Evolutionary conservation across 2,329 filamentous ascomycete genomes (phyloP).

Genomic region (Fusarium redolens): DNA sequence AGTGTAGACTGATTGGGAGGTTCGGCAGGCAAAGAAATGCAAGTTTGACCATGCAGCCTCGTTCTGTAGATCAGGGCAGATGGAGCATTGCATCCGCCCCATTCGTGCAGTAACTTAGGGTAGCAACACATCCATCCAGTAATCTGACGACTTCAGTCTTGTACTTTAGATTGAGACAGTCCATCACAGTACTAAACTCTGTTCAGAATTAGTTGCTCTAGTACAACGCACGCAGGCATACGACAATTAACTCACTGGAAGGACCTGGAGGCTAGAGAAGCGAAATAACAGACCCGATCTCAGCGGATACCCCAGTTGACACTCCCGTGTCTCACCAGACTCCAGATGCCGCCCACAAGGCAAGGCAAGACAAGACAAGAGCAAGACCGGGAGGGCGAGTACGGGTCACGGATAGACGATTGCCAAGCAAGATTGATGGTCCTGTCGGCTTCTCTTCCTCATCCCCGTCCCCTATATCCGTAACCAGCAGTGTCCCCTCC

Average conservation of each 20-base stretch:
- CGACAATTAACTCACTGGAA: background rate
- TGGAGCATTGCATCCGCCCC: constrained; percentile 24
- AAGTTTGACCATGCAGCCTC: constrained; percentile 33
- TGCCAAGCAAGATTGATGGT: constrained; percentile 8
- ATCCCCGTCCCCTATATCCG: constrained; percentile 20
- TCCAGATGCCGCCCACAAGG: constrained; percentile 39
- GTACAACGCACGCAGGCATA: background rate
- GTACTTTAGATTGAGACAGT: background rate
- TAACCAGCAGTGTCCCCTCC: constrained; percentile 1
- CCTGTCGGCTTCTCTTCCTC: constrained; percentile 12
- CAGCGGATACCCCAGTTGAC: constrained; percentile 41
- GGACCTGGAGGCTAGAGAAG: background rate
- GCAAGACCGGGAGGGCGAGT: background rate
- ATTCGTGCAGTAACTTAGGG: constrained; percentile 11
- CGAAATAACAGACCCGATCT: constrained; percentile 33
- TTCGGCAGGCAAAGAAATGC: constrained; percentile 21
- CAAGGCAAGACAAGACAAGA: constrained; percentile 38
- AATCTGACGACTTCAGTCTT: background rate
- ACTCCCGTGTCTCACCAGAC: constrained; percentile 47
- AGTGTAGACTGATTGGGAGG: background rate
- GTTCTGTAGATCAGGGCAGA: constrained; percentile 30
- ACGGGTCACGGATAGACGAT: constrained; percentile 3
- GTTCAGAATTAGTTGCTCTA: background rate
- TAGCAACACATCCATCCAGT: constrained; percentile 4
- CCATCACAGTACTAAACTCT: background rate